phyloP scores from a whole-genome alignment of 2,329 filamentous ascomycete genomes.

The Pyrenochaeta sp. region DNA sequence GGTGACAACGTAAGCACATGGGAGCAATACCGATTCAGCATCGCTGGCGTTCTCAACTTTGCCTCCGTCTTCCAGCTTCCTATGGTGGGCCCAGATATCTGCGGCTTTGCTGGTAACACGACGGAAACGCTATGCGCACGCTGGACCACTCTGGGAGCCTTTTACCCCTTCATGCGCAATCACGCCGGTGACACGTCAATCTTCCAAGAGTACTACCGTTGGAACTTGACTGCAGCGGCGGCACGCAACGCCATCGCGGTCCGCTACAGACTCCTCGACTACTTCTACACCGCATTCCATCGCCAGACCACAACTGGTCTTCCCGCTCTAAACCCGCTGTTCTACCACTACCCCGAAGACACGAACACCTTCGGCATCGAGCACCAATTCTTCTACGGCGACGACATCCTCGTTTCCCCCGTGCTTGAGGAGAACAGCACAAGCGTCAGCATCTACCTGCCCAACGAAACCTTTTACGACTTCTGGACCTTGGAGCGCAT shows the following conservation, averaged over 20 bases:
- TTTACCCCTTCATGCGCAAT: slow-evolving; percentile 77
- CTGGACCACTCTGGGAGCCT: slow-evolving; percentile 77
- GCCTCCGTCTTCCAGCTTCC: slow-evolving; percentile 56
- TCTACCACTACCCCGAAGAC: slow-evolving; percentile 72
- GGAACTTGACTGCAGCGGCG: slow-evolving; percentile 64
- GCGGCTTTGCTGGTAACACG: slow-evolving; percentile 74
- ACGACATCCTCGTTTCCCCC: slow-evolving; percentile 64
- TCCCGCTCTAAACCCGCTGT: slow-evolving; percentile 72
- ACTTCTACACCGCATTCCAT: slow-evolving; percentile 77
- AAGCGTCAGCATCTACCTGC: slow-evolving; percentile 64
- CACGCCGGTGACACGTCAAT: slow-evolving; percentile 66
- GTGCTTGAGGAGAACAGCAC: slow-evolving; percentile 63
- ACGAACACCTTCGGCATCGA: slow-evolving; percentile 60
- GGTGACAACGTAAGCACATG: slow-evolving; percentile 61
- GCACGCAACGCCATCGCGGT: slow-evolving; percentile 73
- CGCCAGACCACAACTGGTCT: slow-evolving; percentile 67
- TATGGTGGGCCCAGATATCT: slow-evolving; percentile 69
- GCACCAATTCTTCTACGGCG: slow-evolving; percentile 67
- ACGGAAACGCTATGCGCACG: slow-evolving; percentile 75
- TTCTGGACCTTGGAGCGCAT: slow-evolving; percentile 63
- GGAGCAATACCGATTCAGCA: slow-evolving; percentile 53
- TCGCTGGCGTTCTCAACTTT: slow-evolving; percentile 54
- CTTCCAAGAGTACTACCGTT: slow-evolving; percentile 68
- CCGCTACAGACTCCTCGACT: slow-evolving; percentile 77
- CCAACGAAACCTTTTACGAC: slow-evolving; percentile 67